These are phyloP conservation scores for Auricularia sp. DNA, from an alignment of 768 basidiomycete species.

Conservation along the genomic window DNA sequence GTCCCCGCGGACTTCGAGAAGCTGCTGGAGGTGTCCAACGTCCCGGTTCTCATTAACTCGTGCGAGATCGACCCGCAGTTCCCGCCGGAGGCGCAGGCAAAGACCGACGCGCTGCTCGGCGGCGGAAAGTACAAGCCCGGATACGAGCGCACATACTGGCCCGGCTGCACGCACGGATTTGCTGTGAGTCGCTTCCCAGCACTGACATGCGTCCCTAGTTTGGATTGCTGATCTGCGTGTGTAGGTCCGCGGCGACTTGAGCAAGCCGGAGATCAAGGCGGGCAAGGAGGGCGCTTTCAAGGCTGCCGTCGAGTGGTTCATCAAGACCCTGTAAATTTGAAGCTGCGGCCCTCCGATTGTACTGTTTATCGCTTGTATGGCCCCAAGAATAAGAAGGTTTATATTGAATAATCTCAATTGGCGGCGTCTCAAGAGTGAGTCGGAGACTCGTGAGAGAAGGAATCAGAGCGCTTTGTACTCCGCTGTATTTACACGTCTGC, in stretches of 20 bases:
- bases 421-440: too few species aligned
- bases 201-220: too few species aligned
- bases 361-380: too few species aligned
- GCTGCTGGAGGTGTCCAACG: constrained; percentile 34
- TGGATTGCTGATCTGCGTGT: neutral
- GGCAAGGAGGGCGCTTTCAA: constrained; percentile 58
- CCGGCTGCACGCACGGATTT: constrained; percentile 44
- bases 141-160: constrained; percentile 37
- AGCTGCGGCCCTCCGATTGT: too few species aligned
- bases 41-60: constrained; percentile 59
- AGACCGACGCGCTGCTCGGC: constrained; percentile 42
- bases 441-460: too few species aligned
- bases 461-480: too few species aligned
- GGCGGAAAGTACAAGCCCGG: constrained; percentile 35
- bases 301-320: constrained; percentile 45
- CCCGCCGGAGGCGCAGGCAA: constrained; percentile 31
- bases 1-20: constrained; percentile 55
- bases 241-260: constrained; percentile 15
- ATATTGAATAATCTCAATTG: too few species aligned
- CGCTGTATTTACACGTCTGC: too few species aligned
- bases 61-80: constrained; percentile 44
- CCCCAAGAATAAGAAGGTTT: too few species aligned
- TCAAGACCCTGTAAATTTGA: constrained; percentile 22
- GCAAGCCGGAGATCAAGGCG: constrained; percentile 41
- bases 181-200: constrained; percentile 20